These are phyloP conservation scores for Fistulinella prunicolor DNA, from an alignment of 768 basidiomycete genomes.

Conservation along the genomic window DNA sequence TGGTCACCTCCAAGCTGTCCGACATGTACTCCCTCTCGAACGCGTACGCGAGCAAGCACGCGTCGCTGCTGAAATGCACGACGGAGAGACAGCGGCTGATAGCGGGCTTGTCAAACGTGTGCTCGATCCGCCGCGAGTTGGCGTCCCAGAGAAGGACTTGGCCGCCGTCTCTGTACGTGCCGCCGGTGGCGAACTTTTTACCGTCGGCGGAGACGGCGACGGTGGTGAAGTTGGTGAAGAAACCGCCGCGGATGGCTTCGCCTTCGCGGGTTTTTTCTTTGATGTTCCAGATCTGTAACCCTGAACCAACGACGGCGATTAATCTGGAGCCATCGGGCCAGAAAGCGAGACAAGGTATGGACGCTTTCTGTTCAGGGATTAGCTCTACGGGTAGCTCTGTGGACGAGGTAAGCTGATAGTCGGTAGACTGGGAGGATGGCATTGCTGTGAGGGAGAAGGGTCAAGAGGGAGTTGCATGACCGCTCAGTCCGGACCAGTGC, in stretches of 20 bases:
- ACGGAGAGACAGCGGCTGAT: constrained; percentile 22
- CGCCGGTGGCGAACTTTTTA: constrained; percentile 23
- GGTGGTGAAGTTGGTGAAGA: constrained; percentile 27
- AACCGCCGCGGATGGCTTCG: constrained; percentile 20
- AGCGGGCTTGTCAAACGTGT: constrained; percentile 23
- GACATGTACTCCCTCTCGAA: constrained; percentile 27
- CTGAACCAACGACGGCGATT: constrained; percentile 25
- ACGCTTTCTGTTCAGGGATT: constrained; percentile 16
- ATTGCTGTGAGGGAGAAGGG: constrained; percentile 14
- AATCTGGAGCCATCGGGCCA: constrained; percentile 26
- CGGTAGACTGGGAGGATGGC: constrained; percentile 3
- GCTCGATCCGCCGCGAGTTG: constrained; percentile 20
- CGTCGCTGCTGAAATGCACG: constrained; percentile 22
- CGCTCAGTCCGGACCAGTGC: neutral
- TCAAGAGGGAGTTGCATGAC: constrained; percentile 7
- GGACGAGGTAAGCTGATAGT: neutral
- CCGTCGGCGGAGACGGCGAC: constrained; percentile 24
- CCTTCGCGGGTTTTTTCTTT: constrained; percentile 19
- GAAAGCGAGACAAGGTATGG: constrained; percentile 21
- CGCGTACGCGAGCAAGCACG: constrained; percentile 19
- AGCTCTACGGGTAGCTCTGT: constrained; percentile 13
- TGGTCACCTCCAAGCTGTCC: constrained; percentile 18
- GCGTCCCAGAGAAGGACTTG: constrained; percentile 25
- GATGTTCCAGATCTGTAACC: constrained; percentile 26
- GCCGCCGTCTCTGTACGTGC: constrained; percentile 24